Evolutionary conservation across 371 early-diverging fungal genomes (phyloP).

Genomic region (Capillidium rhysosporum): DNA sequence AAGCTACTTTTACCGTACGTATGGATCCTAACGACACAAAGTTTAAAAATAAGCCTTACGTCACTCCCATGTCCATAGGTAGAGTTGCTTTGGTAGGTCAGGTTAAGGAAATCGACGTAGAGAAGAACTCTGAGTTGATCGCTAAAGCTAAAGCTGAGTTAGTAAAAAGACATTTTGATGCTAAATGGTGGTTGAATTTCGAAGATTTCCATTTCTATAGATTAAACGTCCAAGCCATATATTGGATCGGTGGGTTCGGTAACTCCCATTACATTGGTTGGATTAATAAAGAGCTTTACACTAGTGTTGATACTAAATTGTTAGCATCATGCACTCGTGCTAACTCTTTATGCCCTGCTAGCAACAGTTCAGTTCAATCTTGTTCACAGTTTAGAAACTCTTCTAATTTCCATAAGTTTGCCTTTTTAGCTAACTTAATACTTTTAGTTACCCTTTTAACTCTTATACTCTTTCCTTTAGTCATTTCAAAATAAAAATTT

Average conservation of each 20-base stretch:
- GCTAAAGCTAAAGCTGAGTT: constrained; percentile 10
- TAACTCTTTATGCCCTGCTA: no score
- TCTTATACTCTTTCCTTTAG: no score
- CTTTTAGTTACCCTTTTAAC: no score
- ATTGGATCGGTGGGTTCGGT: constrained; percentile 24
- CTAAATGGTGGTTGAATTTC: constrained; percentile 14
- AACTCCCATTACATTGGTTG: constrained; percentile 22
- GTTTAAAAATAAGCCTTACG: constrained; percentile 7
- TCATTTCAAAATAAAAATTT: no score
- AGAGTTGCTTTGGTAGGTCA: constrained; percentile 18
- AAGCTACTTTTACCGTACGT: constrained; percentile 17
- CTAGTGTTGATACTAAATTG: constrained; percentile 4
- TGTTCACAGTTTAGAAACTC: no score
- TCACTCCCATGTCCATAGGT: constrained; percentile 13
- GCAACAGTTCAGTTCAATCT: no score
- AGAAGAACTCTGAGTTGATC: constrained; percentile 11
- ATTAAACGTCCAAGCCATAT: constrained; percentile 15
- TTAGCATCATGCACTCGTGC: no score
- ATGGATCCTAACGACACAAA: constrained; percentile 11
- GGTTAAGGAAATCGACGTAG: constrained; percentile 11
- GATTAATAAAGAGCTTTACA: constrained; percentile 14
- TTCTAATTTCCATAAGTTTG: no score
- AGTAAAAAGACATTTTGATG: constrained; percentile 14
- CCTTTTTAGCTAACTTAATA: no score
- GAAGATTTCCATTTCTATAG: constrained; percentile 20